Conservation (phyloP, 805 yeast genomes). For the Torulaspora franciscae region DNA sequence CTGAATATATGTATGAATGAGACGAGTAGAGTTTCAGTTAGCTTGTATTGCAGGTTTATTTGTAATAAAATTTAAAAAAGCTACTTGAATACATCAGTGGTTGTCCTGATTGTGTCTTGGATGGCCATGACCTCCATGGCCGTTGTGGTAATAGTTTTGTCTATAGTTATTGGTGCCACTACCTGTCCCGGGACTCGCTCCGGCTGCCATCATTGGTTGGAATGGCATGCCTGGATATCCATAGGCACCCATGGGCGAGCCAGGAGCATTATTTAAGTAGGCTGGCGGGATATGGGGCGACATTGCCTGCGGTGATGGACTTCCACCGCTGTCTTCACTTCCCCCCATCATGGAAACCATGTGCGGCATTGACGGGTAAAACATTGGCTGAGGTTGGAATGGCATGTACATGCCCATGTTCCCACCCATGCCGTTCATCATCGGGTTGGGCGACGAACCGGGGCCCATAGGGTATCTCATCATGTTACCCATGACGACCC, state of each 20-base stretch:
- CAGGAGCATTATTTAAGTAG: constrained; percentile 24
- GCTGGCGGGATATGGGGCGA: constrained; percentile 30
- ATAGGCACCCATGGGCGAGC: constrained; percentile 22
- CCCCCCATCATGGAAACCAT: constrained; percentile 31
- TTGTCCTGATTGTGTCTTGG: constrained; percentile 14
- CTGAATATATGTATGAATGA: neutral
- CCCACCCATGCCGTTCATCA: constrained; percentile 26
- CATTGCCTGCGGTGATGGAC: constrained; percentile 26
- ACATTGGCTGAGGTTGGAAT: constrained; percentile 35
- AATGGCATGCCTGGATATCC: constrained; percentile 32
- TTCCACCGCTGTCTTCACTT: constrained; percentile 18
- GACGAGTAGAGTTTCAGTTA: neutral
- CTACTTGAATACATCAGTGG: constrained; percentile 5
- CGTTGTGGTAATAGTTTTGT: constrained; percentile 20
- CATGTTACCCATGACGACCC: constrained; percentile 29
- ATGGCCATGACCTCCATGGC: constrained; percentile 18
- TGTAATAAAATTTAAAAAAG: neutral
- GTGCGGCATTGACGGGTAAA: constrained; percentile 33
- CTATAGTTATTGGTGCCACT: constrained; percentile 18
- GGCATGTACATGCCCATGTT: constrained; percentile 34
- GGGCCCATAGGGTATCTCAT: constrained; percentile 32
- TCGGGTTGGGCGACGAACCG: constrained; percentile 22
- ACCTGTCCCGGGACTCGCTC: constrained; percentile 8
- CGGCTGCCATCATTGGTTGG: constrained; percentile 24
- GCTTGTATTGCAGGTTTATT: neutral